Conservation (phyloP, 805 yeast genomes). For the Yarrowia porcina region DNA sequence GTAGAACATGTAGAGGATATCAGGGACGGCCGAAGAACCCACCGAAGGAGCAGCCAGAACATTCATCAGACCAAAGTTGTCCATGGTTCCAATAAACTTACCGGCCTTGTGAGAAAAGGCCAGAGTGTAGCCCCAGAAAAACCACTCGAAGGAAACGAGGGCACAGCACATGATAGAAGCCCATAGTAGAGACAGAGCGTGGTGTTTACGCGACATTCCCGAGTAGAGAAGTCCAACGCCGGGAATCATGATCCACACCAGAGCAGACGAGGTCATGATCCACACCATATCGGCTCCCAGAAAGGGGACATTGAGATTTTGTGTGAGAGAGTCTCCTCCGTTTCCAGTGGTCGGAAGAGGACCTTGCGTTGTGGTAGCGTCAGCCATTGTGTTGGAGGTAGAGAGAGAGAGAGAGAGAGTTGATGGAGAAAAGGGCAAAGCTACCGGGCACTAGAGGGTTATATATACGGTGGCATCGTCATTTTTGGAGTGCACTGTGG, state of each 20-base stretch:
- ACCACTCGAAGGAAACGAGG: slow-evolving; percentile 89
- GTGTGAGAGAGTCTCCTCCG: slow-evolving; percentile 76
- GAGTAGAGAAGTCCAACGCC: slow-evolving; percentile 93
- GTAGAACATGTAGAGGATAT: slow-evolving; percentile 81
- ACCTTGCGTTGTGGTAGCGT: slow-evolving; percentile 21
- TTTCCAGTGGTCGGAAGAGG: slow-evolving; percentile 38
- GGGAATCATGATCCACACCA: slow-evolving; percentile 80
- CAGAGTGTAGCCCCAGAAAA: slow-evolving; percentile 95
- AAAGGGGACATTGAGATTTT: slow-evolving; percentile 67
- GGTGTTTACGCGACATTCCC: slow-evolving; percentile 91
- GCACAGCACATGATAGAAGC: slow-evolving; percentile 87
- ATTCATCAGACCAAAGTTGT: slow-evolving; percentile 73
- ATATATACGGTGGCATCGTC: not conserved
- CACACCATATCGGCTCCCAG: slow-evolving; percentile 78
- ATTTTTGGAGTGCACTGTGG: not conserved
- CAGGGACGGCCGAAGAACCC: slow-evolving; percentile 66
- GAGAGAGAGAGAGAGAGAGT: not conserved
- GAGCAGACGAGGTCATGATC: slow-evolving; percentile 48
- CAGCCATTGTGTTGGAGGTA: slow-evolving; percentile 13
- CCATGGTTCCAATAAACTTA: slow-evolving; percentile 74
- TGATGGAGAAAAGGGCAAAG: not conserved
- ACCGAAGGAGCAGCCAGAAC: slow-evolving; percentile 79
- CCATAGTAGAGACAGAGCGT: slow-evolving; percentile 92
- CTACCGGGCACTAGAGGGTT: not conserved
- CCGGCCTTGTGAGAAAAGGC: slow-evolving; percentile 72